phyloP scores from a whole-genome alignment of 2,329 filamentous ascomycete species.

The Diplodia seriata region DNA sequence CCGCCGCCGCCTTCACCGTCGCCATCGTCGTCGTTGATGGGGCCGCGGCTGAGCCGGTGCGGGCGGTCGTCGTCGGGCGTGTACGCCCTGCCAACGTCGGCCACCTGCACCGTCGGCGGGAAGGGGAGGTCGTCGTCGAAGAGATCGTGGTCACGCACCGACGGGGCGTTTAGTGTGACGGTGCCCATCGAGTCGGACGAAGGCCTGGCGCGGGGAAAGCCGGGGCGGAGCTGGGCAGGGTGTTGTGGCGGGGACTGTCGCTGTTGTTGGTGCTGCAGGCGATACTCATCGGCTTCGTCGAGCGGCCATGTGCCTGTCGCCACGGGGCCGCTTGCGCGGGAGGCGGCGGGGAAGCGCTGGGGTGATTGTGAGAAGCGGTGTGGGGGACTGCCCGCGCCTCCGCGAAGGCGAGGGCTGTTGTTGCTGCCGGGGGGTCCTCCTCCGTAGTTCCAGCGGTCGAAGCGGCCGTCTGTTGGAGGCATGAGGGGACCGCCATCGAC shows the following conservation, averaged over 20 bases:
- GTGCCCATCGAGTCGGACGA: constrained; percentile 19
- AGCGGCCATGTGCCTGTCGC: constrained; percentile 5
- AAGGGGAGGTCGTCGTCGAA: neutral
- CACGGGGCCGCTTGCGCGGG: neutral
- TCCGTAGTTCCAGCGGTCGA: constrained; percentile 19
- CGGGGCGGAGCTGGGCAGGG: neutral
- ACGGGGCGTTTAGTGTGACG: neutral
- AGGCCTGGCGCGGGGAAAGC: constrained; percentile 3
- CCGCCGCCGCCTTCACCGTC: neutral
- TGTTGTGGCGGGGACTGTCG: constrained; percentile 15
- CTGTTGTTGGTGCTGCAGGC: constrained; percentile 7
- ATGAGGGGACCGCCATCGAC: neutral
- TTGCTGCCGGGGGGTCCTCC: neutral
- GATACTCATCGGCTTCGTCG: neutral
- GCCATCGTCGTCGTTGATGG: neutral
- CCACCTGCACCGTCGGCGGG: neutral
- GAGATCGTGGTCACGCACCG: neutral
- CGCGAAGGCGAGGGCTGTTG: constrained; percentile 2
- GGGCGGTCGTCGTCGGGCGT: constrained; percentile 24
- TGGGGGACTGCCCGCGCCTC: neutral
- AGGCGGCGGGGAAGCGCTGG: neutral
- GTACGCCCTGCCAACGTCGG: constrained; percentile 3
- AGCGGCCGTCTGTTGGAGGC: constrained; percentile 20
- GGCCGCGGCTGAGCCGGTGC: constrained; percentile 2
- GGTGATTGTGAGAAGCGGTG: constrained; percentile 22